These are phyloP conservation scores for Colletotrichum sp. DNA, from an alignment of 2,329 filamentous ascomycete genomes.

Conservation along the genomic window DNA sequence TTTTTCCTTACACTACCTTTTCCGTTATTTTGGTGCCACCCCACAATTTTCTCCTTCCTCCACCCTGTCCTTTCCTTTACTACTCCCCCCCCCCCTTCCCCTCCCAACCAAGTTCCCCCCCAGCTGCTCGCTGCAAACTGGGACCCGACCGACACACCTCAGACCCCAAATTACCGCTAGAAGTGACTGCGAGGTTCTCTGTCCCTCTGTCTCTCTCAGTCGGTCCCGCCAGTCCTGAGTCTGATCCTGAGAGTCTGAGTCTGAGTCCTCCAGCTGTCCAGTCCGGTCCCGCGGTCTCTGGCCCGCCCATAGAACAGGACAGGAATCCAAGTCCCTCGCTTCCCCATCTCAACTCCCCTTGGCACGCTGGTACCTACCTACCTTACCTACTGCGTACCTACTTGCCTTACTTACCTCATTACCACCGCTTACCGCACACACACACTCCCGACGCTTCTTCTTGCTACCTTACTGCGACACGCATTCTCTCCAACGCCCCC, in stretches of 20 bases:
- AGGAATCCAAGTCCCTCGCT: constrained; percentile 4
- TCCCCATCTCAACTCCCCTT: constrained; percentile 17
- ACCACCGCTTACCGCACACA: background rate
- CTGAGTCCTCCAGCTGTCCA: background rate
- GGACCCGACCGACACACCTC: background rate
- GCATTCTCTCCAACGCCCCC: constrained; percentile 3
- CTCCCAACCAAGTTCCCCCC: background rate
- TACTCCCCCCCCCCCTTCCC: too few relatives aligned
- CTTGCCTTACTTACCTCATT: background rate
- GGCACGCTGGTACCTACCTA: background rate
- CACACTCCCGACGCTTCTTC: background rate
- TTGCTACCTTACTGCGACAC: background rate
- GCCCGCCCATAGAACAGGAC: background rate
- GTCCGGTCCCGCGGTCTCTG: background rate
- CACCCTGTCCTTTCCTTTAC: too few relatives aligned
- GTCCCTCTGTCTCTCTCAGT: background rate
- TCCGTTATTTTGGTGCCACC: too few relatives aligned
- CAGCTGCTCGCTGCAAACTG: background rate
- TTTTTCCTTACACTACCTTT: too few relatives aligned
- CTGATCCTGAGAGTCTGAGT: background rate
- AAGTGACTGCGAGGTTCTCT: background rate
- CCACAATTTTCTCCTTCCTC: too few relatives aligned
- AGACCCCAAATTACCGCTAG: background rate
- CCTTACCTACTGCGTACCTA: background rate
- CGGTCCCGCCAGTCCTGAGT: background rate